phyloP scores from a whole-genome alignment of 2,329 filamentous ascomycete species.

The Aspergillus phoenicis region DNA sequence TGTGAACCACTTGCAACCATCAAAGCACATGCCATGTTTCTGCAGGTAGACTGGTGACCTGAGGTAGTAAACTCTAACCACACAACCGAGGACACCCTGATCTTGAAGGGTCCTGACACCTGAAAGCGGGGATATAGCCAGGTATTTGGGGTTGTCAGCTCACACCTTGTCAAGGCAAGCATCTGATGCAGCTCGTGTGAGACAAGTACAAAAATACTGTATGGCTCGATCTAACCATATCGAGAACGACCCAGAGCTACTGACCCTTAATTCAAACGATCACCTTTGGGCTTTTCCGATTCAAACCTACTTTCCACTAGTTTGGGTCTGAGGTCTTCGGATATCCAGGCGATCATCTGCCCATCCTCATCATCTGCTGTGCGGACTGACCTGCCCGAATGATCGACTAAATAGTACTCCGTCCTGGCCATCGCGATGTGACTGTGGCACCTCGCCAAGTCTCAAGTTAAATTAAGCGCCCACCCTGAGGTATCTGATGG shows the following conservation, averaged over 20 bases:
- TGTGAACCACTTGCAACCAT: no score
- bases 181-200: no score
- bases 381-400: constrained; percentile 9
- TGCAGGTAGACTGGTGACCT: no score
- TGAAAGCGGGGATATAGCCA: no score
- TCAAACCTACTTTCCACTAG: not conserved
- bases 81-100: no score
- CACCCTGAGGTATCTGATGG: not conserved
- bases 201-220: no score
- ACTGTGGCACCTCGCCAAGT: not conserved
- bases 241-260: not conserved
- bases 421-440: not conserved
- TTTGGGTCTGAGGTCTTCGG: not conserved
- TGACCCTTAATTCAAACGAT: not conserved
- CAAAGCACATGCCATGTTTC: no score
- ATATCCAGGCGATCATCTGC: constrained; percentile 5
- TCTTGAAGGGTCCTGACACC: no score
- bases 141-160: no score
- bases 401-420: not conserved
- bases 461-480: not conserved
- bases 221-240: not conserved
- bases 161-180: no score
- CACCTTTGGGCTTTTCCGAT: not conserved
- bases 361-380: constrained; percentile 7
- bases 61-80: no score